A percentile compares a stretch with the other conserved stretches of the same genome.
Conservation (phyloP, 768 basidiomycete genomes). For the Boletus pseudopeckii region DNA sequence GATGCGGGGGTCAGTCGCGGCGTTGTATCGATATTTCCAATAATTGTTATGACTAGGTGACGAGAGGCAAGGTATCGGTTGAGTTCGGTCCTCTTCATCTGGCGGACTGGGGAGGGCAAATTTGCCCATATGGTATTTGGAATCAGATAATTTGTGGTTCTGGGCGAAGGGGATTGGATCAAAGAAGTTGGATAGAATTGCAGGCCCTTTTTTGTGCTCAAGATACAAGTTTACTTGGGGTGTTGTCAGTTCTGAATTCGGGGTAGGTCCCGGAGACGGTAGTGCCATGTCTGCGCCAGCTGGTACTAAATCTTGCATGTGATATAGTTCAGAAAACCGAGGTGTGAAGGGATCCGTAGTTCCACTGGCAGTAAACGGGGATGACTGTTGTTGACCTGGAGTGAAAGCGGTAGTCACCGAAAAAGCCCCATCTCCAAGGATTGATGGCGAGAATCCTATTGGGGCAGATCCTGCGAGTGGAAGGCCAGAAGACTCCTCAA, state of each 20-base stretch:
- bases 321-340: constrained; percentile 21
- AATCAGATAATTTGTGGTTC: constrained; percentile 60
- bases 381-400: constrained; percentile 28
- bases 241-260: constrained; percentile 49
- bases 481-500: constrained; percentile 24
- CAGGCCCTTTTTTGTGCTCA: constrained; percentile 16
- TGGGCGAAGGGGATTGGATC: constrained; percentile 74
- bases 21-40: constrained; percentile 56
- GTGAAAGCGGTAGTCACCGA: constrained; percentile 18
- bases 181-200: constrained; percentile 39
- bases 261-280: constrained; percentile 51
- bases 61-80: constrained; percentile 20
- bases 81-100: constrained; percentile 43
- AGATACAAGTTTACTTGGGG: constrained; percentile 50
- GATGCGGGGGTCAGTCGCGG: constrained; percentile 68
- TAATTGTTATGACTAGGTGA: constrained; percentile 23
- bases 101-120: constrained; percentile 67
- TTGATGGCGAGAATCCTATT: constrained; percentile 33
- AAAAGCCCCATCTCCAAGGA: constrained; percentile 30
- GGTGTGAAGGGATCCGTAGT: constrained; percentile 20
- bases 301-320: constrained; percentile 27
- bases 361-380: constrained; percentile 29
- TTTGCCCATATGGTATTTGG: constrained; percentile 73
- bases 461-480: constrained; percentile 35
- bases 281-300: constrained; percentile 42